phyloP scores from a whole-genome alignment of 73 alveolate genomes.

The Paramecium tetraurelia region DNA sequence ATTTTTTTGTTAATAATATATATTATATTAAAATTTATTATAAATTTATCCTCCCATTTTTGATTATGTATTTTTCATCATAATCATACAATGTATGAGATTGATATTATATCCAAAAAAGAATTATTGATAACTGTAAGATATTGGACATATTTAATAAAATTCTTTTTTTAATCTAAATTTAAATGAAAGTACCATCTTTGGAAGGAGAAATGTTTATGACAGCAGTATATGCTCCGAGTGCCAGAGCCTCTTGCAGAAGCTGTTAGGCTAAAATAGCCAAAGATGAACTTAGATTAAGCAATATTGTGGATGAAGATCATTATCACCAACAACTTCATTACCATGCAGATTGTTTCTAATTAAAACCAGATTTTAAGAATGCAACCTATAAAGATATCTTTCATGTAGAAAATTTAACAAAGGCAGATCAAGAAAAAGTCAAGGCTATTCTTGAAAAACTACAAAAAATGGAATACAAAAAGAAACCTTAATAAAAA shows the following conservation, averaged over 20 bases:
- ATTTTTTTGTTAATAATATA: constrained; percentile 2
- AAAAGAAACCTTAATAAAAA: background rate
- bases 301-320: background rate
- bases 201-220: background rate
- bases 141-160: no score
- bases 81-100: background rate
- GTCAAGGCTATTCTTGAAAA: background rate
- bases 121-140: no score
- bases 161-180: background rate
- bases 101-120: background rate
- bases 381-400: background rate
- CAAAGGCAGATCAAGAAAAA: background rate
- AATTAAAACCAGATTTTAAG: background rate
- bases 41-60: background rate
- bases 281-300: background rate
- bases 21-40: background rate
- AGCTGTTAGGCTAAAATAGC: background rate
- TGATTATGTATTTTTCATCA: no score
- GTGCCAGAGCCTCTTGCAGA: background rate
- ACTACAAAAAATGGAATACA: background rate
- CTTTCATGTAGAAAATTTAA: background rate
- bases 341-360: constrained; percentile 13
- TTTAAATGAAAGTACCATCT: background rate
- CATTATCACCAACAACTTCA: background rate
- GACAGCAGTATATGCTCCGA: background rate